These are phyloP conservation scores for Fragaria nilgerrensis DNA, from an alignment of 306 rosid genomes.

Conservation along the genomic window DNA sequence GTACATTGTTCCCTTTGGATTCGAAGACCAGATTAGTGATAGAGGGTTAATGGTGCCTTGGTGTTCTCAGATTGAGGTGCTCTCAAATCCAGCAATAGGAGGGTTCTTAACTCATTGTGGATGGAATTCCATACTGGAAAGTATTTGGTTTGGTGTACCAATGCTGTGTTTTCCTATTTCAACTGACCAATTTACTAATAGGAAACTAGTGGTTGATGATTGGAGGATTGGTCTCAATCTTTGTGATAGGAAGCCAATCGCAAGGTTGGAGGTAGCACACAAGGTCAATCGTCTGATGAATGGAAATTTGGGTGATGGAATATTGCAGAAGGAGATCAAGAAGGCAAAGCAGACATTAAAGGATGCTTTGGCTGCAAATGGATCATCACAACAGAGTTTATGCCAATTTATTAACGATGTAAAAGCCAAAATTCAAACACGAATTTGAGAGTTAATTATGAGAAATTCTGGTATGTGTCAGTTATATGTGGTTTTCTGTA, in stretches of 20 bases:
- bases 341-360: slow-evolving; percentile 2
- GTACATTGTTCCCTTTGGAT: slow-evolving; percentile 11
- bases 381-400: slow-evolving; percentile 23
- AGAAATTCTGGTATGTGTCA: background rate
- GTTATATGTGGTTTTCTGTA: background rate
- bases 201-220: slow-evolving; percentile 40
- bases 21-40: slow-evolving; percentile 19
- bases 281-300: slow-evolving; percentile 28
- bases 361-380: slow-evolving; percentile 13
- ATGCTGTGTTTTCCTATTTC: slow-evolving; percentile 29
- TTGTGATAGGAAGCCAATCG: slow-evolving; percentile 23
- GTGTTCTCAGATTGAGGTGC: slow-evolving; percentile 34
- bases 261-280: slow-evolving; percentile 22
- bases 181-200: slow-evolving; percentile 32
- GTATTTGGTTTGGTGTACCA: slow-evolving; percentile 33
- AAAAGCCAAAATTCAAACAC: slow-evolving; percentile 18
- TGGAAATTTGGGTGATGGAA: slow-evolving; percentile 17
- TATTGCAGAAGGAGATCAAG: slow-evolving; percentile 19
- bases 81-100: slow-evolving; percentile 30
- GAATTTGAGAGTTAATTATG: background rate
- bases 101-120: slow-evolving; percentile 43
- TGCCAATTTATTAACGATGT: slow-evolving; percentile 20
- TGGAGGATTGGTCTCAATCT: slow-evolving; percentile 38
- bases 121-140: slow-evolving; percentile 38
- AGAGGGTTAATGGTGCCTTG: slow-evolving; percentile 27